phyloP scores from a whole-genome alignment of 768 basidiomycete species.

The Lentinula detonsa region DNA sequence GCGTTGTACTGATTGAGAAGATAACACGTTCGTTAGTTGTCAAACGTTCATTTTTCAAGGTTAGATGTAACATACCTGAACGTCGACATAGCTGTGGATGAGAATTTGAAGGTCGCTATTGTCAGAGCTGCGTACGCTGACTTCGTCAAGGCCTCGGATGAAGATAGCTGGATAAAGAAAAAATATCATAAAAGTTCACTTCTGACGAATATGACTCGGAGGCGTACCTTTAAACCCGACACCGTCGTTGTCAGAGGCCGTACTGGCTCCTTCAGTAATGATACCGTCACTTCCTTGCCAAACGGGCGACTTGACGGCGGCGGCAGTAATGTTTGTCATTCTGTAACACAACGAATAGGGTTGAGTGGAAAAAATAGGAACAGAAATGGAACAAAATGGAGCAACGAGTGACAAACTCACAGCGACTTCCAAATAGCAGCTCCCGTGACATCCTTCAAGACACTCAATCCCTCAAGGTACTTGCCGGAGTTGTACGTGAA shows the following conservation, averaged over 20 bases:
- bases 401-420: slow-evolving; percentile 19
- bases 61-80: slow-evolving; percentile 30
- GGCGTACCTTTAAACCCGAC: slow-evolving; percentile 46
- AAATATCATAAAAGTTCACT: not conserved
- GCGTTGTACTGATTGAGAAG: slow-evolving; percentile 34
- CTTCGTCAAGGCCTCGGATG: slow-evolving; percentile 43
- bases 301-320: slow-evolving; percentile 32
- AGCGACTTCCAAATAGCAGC: slow-evolving; percentile 34
- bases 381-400: not conserved
- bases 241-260: slow-evolving; percentile 33
- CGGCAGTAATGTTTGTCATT: slow-evolving; percentile 28
- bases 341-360: slow-evolving; percentile 13
- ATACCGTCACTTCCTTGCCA: slow-evolving; percentile 49
- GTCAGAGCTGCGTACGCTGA: slow-evolving; percentile 28
- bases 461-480: slow-evolving; percentile 43
- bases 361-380: slow-evolving; percentile 10
- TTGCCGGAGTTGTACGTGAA: slow-evolving; percentile 56
- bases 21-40: too few relatives aligned
- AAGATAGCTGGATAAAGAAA: slow-evolving; percentile 26
- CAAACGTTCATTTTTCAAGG: not conserved
- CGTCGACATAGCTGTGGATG: slow-evolving; percentile 42
- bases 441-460: slow-evolving; percentile 35
- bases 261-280: slow-evolving; percentile 44
- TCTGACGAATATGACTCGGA: not conserved
- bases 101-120: slow-evolving; percentile 32